These are phyloP conservation scores for Rhynchosporium graminicola DNA, from an alignment of 2,329 filamentous ascomycete genomes.

Conservation along the genomic window DNA sequence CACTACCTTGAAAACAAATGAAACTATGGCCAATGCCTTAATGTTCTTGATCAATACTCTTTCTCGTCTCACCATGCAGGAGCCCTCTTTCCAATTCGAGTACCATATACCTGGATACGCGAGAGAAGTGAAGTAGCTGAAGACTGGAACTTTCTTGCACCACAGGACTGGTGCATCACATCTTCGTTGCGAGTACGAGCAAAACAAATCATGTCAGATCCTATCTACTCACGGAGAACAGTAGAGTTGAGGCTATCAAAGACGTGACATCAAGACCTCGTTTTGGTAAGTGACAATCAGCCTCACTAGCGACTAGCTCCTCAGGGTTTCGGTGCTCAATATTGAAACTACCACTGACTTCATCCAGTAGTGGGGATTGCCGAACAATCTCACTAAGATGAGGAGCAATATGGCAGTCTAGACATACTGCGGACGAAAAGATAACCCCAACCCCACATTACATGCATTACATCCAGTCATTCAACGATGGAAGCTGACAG, in stretches of 20 bases:
- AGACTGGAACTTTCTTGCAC: too few species aligned
- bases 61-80: background rate
- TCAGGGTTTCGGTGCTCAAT: too few species aligned
- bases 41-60: background rate
- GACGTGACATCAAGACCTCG: too few species aligned
- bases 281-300: too few species aligned
- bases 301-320: too few species aligned
- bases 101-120: background rate
- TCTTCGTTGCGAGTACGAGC: too few species aligned
- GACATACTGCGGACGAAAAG: conserved; percentile 2
- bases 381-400: background rate
- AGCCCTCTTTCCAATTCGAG: background rate
- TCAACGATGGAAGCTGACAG: background rate
- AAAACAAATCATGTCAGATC: too few species aligned
- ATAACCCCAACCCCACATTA: background rate
- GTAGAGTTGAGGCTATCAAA: too few species aligned
- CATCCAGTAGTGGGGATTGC: conserved; percentile 3
- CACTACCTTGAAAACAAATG: background rate
- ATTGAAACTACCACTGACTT: background rate
- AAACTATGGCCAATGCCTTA: background rate
- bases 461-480: background rate
- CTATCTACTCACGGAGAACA: too few species aligned
- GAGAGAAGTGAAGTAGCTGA: background rate
- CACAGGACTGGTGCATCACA: too few species aligned
- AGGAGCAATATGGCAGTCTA: background rate